A percentile compares a stretch with the other conserved stretches of the same genome.
Conservation (phyloP, 1,284 basidiomycete species). For the Microbotryomycetes sp. region DNA sequence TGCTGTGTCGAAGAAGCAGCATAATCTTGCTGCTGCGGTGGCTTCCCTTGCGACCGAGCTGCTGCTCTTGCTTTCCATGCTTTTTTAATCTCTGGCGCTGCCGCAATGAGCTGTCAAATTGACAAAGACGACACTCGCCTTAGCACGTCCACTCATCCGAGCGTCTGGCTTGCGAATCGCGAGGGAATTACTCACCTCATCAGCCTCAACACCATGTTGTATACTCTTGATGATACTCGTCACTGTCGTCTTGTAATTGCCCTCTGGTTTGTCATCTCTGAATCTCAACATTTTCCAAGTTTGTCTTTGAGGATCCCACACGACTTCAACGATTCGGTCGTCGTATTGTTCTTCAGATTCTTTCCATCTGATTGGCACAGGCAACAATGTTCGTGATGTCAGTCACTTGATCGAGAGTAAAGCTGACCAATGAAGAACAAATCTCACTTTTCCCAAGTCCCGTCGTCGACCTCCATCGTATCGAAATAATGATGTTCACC, state of each 20-base stretch:
- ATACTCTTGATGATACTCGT: conserved; percentile 80
- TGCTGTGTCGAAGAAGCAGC: conserved; percentile 47
- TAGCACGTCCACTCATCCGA: not conserved
- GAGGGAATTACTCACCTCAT: conserved; percentile 32
- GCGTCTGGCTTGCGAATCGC: not conserved
- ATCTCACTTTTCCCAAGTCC: conserved; percentile 84
- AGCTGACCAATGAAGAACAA: not conserved
- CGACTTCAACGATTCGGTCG: conserved; percentile 87
- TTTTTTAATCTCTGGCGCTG: conserved; percentile 30
- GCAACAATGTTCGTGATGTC: not conserved
- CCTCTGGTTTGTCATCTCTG: conserved; percentile 81
- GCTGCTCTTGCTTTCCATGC: conserved; percentile 35
- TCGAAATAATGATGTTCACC: conserved; percentile 64
- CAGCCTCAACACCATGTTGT: conserved; percentile 72
- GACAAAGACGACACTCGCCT: not conserved
- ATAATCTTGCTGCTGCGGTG: no score
- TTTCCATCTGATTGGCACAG: conserved; percentile 60
- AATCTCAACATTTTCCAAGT: conserved; percentile 87
- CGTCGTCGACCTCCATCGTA: conserved; percentile 74
- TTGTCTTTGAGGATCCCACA: conserved; percentile 64
- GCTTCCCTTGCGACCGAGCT: no score
- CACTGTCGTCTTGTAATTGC: conserved; percentile 75
- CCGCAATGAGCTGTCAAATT: conserved; percentile 28
- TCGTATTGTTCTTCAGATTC: conserved; percentile 71
- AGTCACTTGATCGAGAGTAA: not conserved